phyloP scores from a whole-genome alignment of 208 protist species.

The Trypanosomatidae sp. region DNA sequence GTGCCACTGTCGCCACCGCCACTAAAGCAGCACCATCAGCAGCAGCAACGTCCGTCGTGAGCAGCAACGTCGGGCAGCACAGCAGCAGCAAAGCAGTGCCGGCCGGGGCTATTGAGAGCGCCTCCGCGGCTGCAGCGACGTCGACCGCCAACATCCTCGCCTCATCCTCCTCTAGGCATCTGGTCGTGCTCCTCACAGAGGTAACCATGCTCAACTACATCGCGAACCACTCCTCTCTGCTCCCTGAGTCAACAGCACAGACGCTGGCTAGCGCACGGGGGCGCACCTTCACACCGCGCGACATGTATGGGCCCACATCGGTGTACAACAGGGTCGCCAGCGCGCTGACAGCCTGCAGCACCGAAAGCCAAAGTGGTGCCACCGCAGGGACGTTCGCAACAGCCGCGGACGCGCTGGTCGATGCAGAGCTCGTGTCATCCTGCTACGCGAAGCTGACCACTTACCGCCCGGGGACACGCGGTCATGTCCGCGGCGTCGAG shows the following conservation, averaged over 20 bases:
- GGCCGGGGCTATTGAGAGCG: constrained; percentile 10
- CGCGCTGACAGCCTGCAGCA: background rate
- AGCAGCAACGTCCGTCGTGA: background rate
- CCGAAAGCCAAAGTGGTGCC: background rate
- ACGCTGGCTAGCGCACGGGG: background rate
- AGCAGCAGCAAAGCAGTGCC: constrained; percentile 11
- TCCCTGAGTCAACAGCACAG: background rate
- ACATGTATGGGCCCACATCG: constrained; percentile 27
- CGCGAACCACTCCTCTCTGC: constrained; percentile 26
- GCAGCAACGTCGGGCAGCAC: background rate
- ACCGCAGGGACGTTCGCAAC: background rate
- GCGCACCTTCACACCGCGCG: constrained; percentile 9
- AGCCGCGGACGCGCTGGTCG: background rate
- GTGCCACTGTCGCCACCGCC: constrained; percentile 7
- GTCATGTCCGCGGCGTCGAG: constrained; percentile 44
- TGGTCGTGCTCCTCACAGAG: constrained; percentile 75
- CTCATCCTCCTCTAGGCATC: constrained; percentile 45
- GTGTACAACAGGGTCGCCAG: constrained; percentile 17
- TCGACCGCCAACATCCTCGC: constrained; percentile 28
- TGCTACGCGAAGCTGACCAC: constrained; percentile 16
- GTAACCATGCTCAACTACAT: constrained; percentile 74
- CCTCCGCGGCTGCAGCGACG: constrained; percentile 16
- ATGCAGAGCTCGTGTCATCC: constrained; percentile 8
- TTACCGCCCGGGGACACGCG: constrained; percentile 37
- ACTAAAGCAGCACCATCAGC: constrained; percentile 3